Conservation (phyloP, 129 eudicot genomes). For the Dittrichia graveolens region DNA sequence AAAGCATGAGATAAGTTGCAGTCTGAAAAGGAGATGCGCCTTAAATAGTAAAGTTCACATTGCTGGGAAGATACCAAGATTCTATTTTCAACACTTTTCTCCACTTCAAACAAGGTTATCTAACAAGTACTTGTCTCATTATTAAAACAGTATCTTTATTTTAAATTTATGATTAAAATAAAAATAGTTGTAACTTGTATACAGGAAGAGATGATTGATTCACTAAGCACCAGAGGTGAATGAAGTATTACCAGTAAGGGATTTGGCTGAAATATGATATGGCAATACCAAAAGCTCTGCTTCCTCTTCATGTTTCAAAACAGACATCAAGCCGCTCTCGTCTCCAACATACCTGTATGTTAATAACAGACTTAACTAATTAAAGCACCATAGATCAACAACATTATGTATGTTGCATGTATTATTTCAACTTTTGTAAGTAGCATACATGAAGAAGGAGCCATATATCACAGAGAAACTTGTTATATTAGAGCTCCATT, state of each 20-base stretch:
- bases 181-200: background rate
- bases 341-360: conserved; percentile 88
- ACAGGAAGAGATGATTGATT: background rate
- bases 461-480: conserved; percentile 79
- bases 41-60: no score
- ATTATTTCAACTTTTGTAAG: background rate
- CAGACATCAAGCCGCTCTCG: conserved; percentile 78
- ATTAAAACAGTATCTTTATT: background rate
- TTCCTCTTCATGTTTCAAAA: conserved; percentile 66
- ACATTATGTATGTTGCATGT: conserved; percentile 12
- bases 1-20: no score
- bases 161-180: conserved; percentile 10
- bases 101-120: no score
- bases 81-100: no score
- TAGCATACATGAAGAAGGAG: conserved; percentile 77
- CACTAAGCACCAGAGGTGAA: background rate
- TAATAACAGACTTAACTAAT: conserved; percentile 21
- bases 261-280: conserved; percentile 65
- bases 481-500: conserved; percentile 87
- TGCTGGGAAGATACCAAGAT: no score
- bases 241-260: conserved; percentile 60
- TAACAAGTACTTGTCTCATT: no score
- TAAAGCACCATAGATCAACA: conserved; percentile 17
- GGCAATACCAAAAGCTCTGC: conserved; percentile 59
- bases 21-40: no score